These are phyloP conservation scores for Suhomyces emberorum DNA, from an alignment of 805 yeast species.

Conservation along the genomic window DNA sequence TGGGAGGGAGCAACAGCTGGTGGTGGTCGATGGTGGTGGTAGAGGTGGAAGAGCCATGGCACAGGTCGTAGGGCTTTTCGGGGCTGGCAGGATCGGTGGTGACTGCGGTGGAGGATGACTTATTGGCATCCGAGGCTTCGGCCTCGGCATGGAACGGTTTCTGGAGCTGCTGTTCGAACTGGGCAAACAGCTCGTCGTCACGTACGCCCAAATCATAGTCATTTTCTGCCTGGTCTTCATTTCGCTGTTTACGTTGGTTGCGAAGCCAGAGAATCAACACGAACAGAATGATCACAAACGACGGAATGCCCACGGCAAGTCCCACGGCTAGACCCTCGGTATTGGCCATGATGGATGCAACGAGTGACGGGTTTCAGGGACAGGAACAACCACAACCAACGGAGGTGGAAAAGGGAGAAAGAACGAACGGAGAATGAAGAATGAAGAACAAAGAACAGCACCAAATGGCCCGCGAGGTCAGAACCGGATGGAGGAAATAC, in stretches of 20 bases:
- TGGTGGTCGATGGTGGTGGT: conserved; percentile 8
- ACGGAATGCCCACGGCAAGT: conserved; percentile 40
- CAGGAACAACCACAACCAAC: too few relatives aligned
- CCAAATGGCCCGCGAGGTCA: too few relatives aligned
- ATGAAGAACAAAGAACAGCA: too few relatives aligned
- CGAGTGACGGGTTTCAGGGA: too few relatives aligned
- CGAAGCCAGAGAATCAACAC: conserved; percentile 25
- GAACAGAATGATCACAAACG: conserved; percentile 26
- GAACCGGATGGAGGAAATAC: too few relatives aligned
- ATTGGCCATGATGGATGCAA: too few relatives aligned
- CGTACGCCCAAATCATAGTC: conserved; percentile 34
- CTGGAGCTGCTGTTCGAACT: conserved; percentile 37
- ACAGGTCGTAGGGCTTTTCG: conserved; percentile 8
- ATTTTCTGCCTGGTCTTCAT: conserved; percentile 28
- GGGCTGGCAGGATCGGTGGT: conserved; percentile 7
- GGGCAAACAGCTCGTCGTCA: conserved; percentile 34
- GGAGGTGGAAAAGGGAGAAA: too few relatives aligned
- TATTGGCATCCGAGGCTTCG: conserved; percentile 7
- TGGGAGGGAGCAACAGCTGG: conserved; percentile 2
- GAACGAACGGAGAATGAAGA: too few relatives aligned
- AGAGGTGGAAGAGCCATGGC: conserved; percentile 7
- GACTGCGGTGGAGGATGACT: conserved; percentile 6
- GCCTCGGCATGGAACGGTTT: conserved; percentile 12
- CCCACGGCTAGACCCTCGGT: conserved; percentile 33
- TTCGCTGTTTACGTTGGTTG: conserved; percentile 27